A percentile compares a stretch with the other conserved stretches of the same genome.
phyloP scores from a whole-genome alignment of 2,329 filamentous ascomycete genomes.

The Mycosphaerelloides madeirae region DNA sequence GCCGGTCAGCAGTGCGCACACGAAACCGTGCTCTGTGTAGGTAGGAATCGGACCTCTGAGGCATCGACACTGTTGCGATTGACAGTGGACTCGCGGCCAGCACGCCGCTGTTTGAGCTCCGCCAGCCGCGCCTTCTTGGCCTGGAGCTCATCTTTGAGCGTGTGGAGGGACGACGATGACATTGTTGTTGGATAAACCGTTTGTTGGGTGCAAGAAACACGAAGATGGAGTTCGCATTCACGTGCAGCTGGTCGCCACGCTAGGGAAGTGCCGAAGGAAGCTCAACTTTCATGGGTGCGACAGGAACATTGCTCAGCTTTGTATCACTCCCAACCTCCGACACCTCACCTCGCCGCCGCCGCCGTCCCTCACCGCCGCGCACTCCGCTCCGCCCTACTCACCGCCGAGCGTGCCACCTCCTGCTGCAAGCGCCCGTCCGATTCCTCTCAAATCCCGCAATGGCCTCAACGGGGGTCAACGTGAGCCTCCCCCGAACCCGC shows the following conservation, averaged over 20 bases:
- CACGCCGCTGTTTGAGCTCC: conserved; percentile 81
- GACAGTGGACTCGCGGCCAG: conserved; percentile 68
- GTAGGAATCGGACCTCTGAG: conserved; percentile 58
- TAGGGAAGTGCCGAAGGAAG: too few relatives aligned
- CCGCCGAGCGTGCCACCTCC: too few relatives aligned
- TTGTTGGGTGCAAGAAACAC: too few relatives aligned
- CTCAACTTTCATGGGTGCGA: too few relatives aligned
- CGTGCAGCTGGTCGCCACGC: too few relatives aligned
- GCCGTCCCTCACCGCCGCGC: not conserved
- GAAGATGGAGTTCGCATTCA: too few relatives aligned
- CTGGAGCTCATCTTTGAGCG: conserved; percentile 91
- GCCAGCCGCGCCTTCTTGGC: conserved; percentile 96
- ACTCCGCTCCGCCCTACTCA: too few relatives aligned
- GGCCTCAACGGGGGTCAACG: conserved; percentile 50
- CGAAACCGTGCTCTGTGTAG: not conserved
- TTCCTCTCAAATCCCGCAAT: conserved; percentile 23
- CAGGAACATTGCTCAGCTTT: too few relatives aligned
- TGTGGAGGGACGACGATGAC: conserved; percentile 44
- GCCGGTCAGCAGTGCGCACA: conserved; percentile 23
- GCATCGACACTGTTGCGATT: conserved; percentile 63
- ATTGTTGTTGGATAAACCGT: not conserved
- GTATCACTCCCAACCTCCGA: not conserved
- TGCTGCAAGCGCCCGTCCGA: not conserved
- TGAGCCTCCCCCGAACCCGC: conserved; percentile 34
- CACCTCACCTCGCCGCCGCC: not conserved